Evolutionary conservation across 805 yeast genomes (phyloP).

Genomic region (Saccharomycopsis sp.): DNA sequence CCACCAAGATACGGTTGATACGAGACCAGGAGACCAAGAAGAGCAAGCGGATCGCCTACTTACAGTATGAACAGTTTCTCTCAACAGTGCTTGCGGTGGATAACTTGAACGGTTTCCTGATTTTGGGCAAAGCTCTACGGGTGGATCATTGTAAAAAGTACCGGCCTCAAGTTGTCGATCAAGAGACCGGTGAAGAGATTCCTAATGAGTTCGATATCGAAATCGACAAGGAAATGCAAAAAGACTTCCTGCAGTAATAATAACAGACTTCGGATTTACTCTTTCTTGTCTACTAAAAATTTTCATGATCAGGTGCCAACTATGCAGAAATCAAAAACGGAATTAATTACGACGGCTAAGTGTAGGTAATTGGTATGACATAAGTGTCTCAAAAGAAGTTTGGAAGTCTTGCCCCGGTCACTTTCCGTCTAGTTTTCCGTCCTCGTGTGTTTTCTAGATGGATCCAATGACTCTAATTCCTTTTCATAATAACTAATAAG

Average conservation of each 20-base stretch:
- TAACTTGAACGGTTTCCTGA: conserved; percentile 64
- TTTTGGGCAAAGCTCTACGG: conserved; percentile 44
- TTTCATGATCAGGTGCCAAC: too few species aligned
- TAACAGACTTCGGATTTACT: neutral
- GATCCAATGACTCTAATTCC: neutral
- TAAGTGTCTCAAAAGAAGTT: neutral
- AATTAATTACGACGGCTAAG: neutral
- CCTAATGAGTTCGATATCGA: conserved; percentile 12
- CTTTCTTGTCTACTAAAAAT: neutral
- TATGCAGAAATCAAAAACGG: neutral
- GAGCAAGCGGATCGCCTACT: conserved; percentile 70
- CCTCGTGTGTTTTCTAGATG: neutral
- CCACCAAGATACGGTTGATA: conserved; percentile 64
- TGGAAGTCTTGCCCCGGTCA: neutral
- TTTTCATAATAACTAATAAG: too few species aligned
- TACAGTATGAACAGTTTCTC: conserved; percentile 76
- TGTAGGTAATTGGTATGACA: neutral
- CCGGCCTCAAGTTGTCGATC: conserved; percentile 7
- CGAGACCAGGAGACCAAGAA: conserved; percentile 30
- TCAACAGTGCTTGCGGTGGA: conserved; percentile 84
- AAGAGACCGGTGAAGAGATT: conserved; percentile 21
- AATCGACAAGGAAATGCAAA: conserved; percentile 15
- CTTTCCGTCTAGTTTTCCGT: neutral
- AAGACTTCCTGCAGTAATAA: conserved; percentile 9
- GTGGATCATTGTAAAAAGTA: conserved; percentile 52